phyloP scores from a whole-genome alignment of 805 yeast species.

The Pichia occidentalis region DNA sequence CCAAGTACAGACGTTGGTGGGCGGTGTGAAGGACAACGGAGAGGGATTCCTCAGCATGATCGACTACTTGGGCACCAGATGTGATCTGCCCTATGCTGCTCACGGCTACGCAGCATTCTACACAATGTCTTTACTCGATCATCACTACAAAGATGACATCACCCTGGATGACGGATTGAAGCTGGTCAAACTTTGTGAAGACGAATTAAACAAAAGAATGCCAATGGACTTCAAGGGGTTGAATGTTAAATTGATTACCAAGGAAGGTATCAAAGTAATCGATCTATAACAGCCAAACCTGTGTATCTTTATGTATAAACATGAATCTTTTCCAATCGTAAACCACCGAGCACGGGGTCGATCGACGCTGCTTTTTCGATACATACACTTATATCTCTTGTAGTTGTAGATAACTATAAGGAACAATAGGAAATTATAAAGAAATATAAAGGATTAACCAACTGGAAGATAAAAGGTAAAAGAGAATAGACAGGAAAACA shows the following conservation, averaged over 20 bases:
- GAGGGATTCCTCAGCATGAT: constrained; percentile 75
- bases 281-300: not conserved
- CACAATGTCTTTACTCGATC: constrained; percentile 82
- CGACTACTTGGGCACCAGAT: constrained; percentile 90
- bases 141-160: constrained; percentile 77
- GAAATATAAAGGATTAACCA: too few relatives aligned
- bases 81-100: constrained; percentile 90
- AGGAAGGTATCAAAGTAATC: constrained; percentile 29
- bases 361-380: too few relatives aligned
- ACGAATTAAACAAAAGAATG: constrained; percentile 76
- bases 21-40: constrained; percentile 56
- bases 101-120: constrained; percentile 99
- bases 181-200: constrained; percentile 63
- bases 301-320: not conserved
- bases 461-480: too few relatives aligned
- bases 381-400: too few relatives aligned
- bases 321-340: not conserved
- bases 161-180: constrained; percentile 70
- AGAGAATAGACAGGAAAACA: too few relatives aligned
- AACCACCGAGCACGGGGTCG: not conserved
- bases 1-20: constrained; percentile 87
- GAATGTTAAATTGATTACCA: constrained; percentile 30
- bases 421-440: too few relatives aligned
- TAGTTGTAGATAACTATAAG: too few relatives aligned
- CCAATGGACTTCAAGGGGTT: constrained; percentile 91